Base-by-base conservation (phyloP, 2,329 filamentous ascomycete genomes). In the Fusarium brachygibbosum region DNA sequence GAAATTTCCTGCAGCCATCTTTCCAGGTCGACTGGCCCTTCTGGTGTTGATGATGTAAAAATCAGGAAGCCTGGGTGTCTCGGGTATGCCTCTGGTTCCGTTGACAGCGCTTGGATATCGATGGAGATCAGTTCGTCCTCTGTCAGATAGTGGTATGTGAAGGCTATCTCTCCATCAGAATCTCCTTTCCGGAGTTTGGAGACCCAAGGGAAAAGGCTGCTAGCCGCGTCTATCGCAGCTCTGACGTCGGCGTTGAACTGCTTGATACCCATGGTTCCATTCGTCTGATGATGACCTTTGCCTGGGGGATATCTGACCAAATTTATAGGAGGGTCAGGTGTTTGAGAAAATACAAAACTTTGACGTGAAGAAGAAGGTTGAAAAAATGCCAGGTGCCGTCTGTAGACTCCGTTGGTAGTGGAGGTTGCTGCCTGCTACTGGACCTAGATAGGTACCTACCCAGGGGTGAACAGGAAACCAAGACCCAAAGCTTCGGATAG, bases 131-230 rank as follows among this genome's bases (percentile, higher is more conserved):
- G 58, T 10, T 80, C 53, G 16, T 38, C n/a, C 16, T 68, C 50
- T 32, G 48, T 76, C 12, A 56, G 66, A 63, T 81, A 91, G 6
- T 25, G 78, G 76, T 82, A 92, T 6, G 79, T 82, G 76, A 95
- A 91, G 16, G 84, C 85, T 58, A 97, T 83, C 58, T 92, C 88
- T 51, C 91, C 92, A 77, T 95, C 91, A 32, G 91, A 90, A 7
- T 90, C 88, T 17, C 91, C 91, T 35, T 82, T 81, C 34, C 80
- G 79, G 25, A 97, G 80, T 34, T 83, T 75, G 48, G 79, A 79
- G 48, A 96, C 82, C 49, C 84, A 79, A 1, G 80, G 67, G 46
- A 88, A 80, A 10, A 79, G 82, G 17, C n/a, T 28, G 6, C n/a
- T 78, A 29, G 53, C 41, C 9, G 62, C 66, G 38, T 49, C 45